Evolutionary conservation across 2,329 filamentous ascomycete species (phyloP), one percentile per base, ranked within the genome.

Genomic region (Huntiella moniliformis): DNA sequence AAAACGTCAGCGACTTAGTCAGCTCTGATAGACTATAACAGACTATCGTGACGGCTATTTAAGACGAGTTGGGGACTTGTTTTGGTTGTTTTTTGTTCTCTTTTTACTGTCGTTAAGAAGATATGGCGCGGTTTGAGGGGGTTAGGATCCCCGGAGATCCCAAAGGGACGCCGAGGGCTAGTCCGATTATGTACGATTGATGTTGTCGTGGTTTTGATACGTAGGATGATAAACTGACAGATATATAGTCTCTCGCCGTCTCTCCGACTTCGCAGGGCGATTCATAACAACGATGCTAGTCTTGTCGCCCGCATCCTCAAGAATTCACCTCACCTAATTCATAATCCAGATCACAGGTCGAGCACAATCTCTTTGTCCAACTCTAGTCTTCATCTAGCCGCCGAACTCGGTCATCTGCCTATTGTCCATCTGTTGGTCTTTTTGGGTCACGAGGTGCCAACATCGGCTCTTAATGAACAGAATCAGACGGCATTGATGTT

Each of bases 401-500:
- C 82, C 8, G 74, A 73, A 5, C 67, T 85, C 47, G 85, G 84
- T 44, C 73, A 79, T 57, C 66, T 74, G 5, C 64, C 76, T 40
- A 79, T 91, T 54, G 79, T 74, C 57, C 69, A 73, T 53, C 70
- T 77, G 45, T 74, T 94, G 22, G 67, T 92, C 51, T 65, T 71
- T n/a, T 67, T 74, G 4, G 82, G 80, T 47, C 85, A 93, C 59
- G 84, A 93, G 59, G 59, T 66, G n/a, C 70, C 69, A 4, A 75
- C 76, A 42, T 75, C 86, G 28, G 80, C 79, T 10, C 70, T 85
- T 52, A 93, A 92, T 59, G 80, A 84, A 54, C 70, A 78, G 51
- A 75, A 82, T 56, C 79, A 88, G 56, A 92, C 85, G 0, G 79
- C 85, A 0, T 67, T 93, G 42, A 86, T 88, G 74, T 69, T 91